Evolutionary conservation across 2,329 filamentous ascomycete genomes (phyloP).

Genomic region (Cordyceps cateniannulata): DNA sequence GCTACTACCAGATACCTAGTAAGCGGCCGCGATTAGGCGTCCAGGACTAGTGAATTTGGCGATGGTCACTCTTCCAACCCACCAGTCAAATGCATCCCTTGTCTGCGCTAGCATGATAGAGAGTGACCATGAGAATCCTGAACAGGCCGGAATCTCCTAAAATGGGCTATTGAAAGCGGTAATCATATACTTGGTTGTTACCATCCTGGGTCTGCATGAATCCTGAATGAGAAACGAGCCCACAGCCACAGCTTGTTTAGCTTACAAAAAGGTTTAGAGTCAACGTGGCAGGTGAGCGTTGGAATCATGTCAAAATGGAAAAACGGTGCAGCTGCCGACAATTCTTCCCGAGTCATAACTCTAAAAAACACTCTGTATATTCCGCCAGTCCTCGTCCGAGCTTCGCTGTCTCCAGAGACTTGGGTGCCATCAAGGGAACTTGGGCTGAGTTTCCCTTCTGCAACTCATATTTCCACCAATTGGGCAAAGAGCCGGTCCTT

Average conservation of each 20-base stretch:
- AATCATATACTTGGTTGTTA: background rate
- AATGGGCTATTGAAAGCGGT: background rate
- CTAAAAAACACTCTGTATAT: background rate
- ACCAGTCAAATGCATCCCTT: background rate
- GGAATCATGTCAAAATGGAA: background rate
- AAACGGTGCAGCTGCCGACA: background rate
- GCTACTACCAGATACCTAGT: too few species aligned
- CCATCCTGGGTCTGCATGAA: background rate
- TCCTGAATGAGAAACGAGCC: background rate
- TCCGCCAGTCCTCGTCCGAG: background rate
- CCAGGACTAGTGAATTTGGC: background rate
- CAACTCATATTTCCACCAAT: slow-evolving; percentile 9
- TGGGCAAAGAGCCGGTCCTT: background rate
- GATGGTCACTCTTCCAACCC: background rate
- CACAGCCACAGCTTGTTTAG: background rate
- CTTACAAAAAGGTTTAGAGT: background rate
- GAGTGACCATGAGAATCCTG: background rate
- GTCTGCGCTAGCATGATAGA: background rate
- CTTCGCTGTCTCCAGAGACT: background rate
- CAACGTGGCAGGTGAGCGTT: background rate
- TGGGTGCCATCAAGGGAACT: too few species aligned
- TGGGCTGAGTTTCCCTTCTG: background rate
- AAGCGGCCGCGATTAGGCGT: background rate
- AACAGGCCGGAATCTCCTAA: background rate
- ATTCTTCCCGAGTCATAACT: background rate